Evolutionary conservation across 2,329 filamentous ascomycete species (phyloP).

Genomic region (Colletotrichum neosansevieriae): DNA sequence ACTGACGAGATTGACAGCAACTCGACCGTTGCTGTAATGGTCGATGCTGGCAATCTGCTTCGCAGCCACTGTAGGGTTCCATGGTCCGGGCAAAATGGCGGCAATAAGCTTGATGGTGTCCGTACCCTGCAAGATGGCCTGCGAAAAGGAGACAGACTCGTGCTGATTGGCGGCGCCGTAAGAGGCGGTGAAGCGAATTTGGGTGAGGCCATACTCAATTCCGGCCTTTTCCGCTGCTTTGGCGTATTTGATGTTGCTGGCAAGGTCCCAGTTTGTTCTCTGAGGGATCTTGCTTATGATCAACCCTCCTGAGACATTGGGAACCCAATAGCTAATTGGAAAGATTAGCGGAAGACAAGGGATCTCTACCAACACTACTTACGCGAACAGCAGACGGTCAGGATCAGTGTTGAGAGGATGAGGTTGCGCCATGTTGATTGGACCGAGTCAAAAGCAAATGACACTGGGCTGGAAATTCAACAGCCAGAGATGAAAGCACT

Average conservation of each 20-base stretch:
- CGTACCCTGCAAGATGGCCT: constrained; percentile 61
- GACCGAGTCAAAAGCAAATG: too few species aligned
- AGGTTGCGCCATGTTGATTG: constrained; percentile 18
- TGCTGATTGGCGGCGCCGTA: constrained; percentile 63
- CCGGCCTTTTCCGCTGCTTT: constrained; percentile 60
- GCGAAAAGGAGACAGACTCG: constrained; percentile 64
- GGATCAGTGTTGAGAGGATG: constrained; percentile 34
- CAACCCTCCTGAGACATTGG: constrained; percentile 65
- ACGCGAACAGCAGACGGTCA: constrained; percentile 43
- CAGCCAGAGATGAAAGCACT: too few species aligned
- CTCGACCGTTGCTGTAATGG: constrained; percentile 62
- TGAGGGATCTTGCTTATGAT: constrained; percentile 66
- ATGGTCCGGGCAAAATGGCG: constrained; percentile 62
- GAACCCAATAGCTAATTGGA: constrained; percentile 60
- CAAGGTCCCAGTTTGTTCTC: constrained; percentile 60
- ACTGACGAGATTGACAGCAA: constrained; percentile 64
- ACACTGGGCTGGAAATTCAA: too few species aligned
- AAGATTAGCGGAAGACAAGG: constrained; percentile 33
- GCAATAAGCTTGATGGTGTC: constrained; percentile 63
- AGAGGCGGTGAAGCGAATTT: constrained; percentile 65
- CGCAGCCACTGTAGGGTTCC: constrained; percentile 63
- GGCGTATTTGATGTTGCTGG: constrained; percentile 62
- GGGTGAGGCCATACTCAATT: constrained; percentile 64
- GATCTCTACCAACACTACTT: constrained; percentile 8
- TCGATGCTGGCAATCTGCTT: constrained; percentile 67